These are phyloP conservation scores for Tuber aestivum DNA, from an alignment of 495 filamentous ascomycete species.

Conservation along the genomic window DNA sequence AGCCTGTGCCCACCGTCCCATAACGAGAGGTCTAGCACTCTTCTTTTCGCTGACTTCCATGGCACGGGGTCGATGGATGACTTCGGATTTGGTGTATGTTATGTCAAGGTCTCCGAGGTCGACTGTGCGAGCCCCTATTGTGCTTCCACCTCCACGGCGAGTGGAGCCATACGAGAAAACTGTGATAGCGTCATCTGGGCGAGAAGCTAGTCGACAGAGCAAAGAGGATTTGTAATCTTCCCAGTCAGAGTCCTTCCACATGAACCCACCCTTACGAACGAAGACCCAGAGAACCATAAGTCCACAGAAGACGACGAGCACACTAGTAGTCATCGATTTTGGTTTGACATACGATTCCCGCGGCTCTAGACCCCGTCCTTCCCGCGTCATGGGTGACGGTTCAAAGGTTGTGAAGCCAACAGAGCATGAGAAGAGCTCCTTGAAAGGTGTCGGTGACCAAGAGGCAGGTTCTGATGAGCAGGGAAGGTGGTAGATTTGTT, in stretches of 20 bases:
- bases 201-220: conserved; percentile 55
- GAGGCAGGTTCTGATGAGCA: not conserved
- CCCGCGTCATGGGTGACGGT: not conserved
- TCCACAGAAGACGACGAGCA: conserved; percentile 82
- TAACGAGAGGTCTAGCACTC: conserved; percentile 24
- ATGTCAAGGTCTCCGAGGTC: conserved; percentile 41
- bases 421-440: not conserved
- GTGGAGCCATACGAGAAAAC: conserved; percentile 42
- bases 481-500: not conserved
- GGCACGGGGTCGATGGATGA: conserved; percentile 29
- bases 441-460: not conserved
- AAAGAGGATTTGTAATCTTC: conserved; percentile 98
- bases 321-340: conserved; percentile 46
- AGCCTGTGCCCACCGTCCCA: conserved; percentile 26
- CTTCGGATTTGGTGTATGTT: conserved; percentile 36
- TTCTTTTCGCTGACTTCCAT: conserved; percentile 19
- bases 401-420: conserved; percentile 5
- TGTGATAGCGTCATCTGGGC: conserved; percentile 41
- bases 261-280: conserved; percentile 95
- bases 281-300: conserved; percentile 87
- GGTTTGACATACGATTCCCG: conserved; percentile 32
- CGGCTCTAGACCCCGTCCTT: conserved; percentile 14
- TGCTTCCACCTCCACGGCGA: conserved; percentile 31
- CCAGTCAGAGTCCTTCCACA: conserved; percentile 80
- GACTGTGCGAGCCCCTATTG: conserved; percentile 36